Conservation (phyloP, 257 asterid species). For the Mentha longifolia region DNA sequence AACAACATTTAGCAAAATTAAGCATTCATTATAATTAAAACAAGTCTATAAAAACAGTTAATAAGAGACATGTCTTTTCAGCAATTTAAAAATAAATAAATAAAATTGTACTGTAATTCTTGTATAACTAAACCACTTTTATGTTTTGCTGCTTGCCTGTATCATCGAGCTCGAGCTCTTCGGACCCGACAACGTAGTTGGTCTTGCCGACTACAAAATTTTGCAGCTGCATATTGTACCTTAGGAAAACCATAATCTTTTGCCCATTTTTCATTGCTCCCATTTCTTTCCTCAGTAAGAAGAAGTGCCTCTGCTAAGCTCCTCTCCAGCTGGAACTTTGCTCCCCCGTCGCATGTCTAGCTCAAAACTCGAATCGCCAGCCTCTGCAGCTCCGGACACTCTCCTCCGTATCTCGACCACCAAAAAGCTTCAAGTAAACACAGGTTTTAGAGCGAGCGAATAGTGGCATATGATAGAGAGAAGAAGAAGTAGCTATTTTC, state of each 20-base stretch:
- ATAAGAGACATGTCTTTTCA: too few species aligned
- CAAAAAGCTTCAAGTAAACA: slow-evolving; percentile 49
- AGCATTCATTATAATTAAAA: too few species aligned
- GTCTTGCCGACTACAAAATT: slow-evolving; percentile 34
- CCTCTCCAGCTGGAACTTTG: slow-evolving; percentile 51
- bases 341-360: slow-evolving; percentile 63
- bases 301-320: slow-evolving; percentile 46
- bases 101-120: too few species aligned
- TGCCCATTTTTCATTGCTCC: slow-evolving; percentile 39
- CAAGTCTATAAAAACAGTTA: too few species aligned
- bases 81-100: too few species aligned
- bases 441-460: background rate
- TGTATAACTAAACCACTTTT: too few species aligned
- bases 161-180: slow-evolving; percentile 32
- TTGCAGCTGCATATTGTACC: slow-evolving; percentile 57
- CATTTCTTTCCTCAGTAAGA: slow-evolving; percentile 32
- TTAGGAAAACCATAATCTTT: slow-evolving; percentile 46
- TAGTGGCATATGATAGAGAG: background rate
- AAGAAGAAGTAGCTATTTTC: background rate
- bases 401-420: slow-evolving; percentile 64
- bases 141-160: too few species aligned
- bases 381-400: slow-evolving; percentile 58
- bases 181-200: background rate
- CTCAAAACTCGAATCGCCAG: slow-evolving; percentile 56
- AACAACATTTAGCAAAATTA: too few species aligned